Evolutionary conservation across 2,329 filamentous ascomycete species (phyloP), one percentile per base, ranked within the genome.

Genomic region (Geosmithia morbida): DNA sequence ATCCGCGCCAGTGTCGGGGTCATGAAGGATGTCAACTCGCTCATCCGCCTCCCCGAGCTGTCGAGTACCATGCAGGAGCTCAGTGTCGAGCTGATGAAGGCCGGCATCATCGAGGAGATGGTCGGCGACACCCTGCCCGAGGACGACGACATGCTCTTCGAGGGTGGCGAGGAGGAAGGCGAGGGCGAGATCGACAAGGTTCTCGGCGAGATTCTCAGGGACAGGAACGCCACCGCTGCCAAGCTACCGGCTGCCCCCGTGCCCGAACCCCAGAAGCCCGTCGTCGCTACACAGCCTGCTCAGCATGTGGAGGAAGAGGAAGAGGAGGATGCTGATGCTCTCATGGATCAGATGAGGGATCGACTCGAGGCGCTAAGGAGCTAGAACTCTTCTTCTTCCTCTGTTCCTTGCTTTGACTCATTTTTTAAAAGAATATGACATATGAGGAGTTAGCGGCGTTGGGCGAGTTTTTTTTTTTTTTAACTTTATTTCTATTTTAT

Each of bases 41-140:
- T 97, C 22, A 80, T 96, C 45, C 75, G 83, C 26, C 66, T 98
- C 55, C 92, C 92, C 11, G 85, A 95, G 54, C 71, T 97, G 51
- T 87, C 83, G 18, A 81, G 77, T 14, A 96, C 89, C 8, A 97
- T 97, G 90, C 74, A 81, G 52, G 87, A 94, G 63, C 70, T 97
- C 45, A 84, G 82, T 57, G 74, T 83, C 49, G 92, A 97, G 72
- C 67, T 97, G 54, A 85, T 95, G 64, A 94, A 88, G 69, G 90
- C 92, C 2, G 92, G 90, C 16, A 90, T 98, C 54, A 94, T 97
- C 51, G 90, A 97, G 71, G 92, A 98, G 69, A 96, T 97, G 85
- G 81, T 94, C 4, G 85, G 83, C 44, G 90, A 97, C 61, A 81
- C 75, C 42, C 68, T 97, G 53, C 87, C 88, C n/a, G 76, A 82